phyloP scores from a whole-genome alignment of 2,329 filamentous ascomycete genomes.

The Colletotrichum sp. region DNA sequence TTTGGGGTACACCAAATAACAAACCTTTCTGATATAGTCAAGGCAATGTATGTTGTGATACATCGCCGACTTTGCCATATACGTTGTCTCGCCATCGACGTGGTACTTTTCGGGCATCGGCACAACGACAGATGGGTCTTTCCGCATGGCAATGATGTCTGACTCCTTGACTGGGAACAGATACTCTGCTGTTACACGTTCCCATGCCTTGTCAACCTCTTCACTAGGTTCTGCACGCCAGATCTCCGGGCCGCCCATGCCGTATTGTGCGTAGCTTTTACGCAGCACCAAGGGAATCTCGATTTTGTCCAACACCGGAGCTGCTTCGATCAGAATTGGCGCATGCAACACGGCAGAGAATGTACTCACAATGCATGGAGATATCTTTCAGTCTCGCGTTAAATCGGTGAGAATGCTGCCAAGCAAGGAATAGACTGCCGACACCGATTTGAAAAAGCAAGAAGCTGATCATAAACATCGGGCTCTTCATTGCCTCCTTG shows the following conservation, averaged over 20 bases:
- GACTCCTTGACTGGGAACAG: not conserved
- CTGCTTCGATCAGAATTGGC: not conserved
- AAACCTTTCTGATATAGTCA: slow-evolving; percentile 2
- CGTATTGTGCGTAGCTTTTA: slow-evolving; percentile 2
- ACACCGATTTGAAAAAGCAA: not conserved
- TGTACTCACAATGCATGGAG: not conserved
- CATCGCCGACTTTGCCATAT: not conserved
- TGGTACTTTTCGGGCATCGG: not conserved
- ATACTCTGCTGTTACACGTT: not conserved
- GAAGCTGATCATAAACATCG: not conserved
- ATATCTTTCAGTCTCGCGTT: not conserved
- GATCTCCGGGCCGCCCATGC: slow-evolving; percentile 1
- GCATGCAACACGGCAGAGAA: too few relatives aligned
- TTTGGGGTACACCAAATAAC: not conserved
- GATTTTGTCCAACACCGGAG: not conserved
- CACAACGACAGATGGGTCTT: not conserved
- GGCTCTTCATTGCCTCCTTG: not conserved
- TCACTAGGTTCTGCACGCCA: slow-evolving; percentile 1
- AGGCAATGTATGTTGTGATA: slow-evolving; percentile 9
- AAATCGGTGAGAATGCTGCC: not conserved
- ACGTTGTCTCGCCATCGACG: not conserved
- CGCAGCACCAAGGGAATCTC: not conserved
- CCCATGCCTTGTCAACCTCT: slow-evolving; percentile 10
- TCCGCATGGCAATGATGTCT: not conserved
- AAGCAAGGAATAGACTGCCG: not conserved